Percentiles rank a stretch among this genome's conserved stretches.
These are phyloP conservation scores for Grifola frondosa DNA, from an alignment of 1,284 basidiomycete genomes.

Conservation along the genomic window DNA sequence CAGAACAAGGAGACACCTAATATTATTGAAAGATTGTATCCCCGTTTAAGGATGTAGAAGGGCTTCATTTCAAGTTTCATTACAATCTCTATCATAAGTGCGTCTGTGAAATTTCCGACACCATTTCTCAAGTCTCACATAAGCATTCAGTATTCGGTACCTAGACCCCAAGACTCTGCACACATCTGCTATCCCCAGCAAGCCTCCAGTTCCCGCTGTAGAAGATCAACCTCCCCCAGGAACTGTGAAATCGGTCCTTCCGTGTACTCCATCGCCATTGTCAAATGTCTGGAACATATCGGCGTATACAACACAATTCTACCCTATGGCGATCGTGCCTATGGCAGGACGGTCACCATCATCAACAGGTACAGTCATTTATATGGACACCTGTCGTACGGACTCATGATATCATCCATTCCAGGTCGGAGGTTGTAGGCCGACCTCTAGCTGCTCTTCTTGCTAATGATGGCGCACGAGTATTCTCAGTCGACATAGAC, in stretches of 20 bases:
- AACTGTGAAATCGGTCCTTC: slow-evolving; percentile 91
- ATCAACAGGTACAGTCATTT: slow-evolving; percentile 78
- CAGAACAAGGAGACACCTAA: not conserved
- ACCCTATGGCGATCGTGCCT: slow-evolving; percentile 92
- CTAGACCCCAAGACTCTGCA: slow-evolving; percentile 65
- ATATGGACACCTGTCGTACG: not conserved
- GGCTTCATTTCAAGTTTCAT: slow-evolving; percentile 93
- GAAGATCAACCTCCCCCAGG: slow-evolving; percentile 73
- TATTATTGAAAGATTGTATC: slow-evolving; percentile 71
- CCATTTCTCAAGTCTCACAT: not conserved
- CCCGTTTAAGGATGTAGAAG: slow-evolving; percentile 96
- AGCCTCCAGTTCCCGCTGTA: slow-evolving; percentile 36
- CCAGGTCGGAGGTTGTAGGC: slow-evolving; percentile 93
- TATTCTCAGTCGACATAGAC: slow-evolving; percentile 94
- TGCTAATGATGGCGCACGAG: slow-evolving; percentile 93
- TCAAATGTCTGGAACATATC: slow-evolving; percentile 89
- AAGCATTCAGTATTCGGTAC: slow-evolving; percentile 65
- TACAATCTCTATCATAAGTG: slow-evolving; percentile 98
- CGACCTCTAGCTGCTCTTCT: slow-evolving; percentile 91
- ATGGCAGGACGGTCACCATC: slow-evolving; percentile 91
- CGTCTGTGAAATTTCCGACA: slow-evolving; percentile 22
- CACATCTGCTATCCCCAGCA: slow-evolving; percentile 43
- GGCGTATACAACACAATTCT: slow-evolving; percentile 93
- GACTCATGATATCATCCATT: not conserved
- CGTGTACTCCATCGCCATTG: slow-evolving; percentile 96